These are phyloP conservation scores for Pichia membranifaciens DNA, from an alignment of 805 yeast species.

Conservation along the genomic window DNA sequence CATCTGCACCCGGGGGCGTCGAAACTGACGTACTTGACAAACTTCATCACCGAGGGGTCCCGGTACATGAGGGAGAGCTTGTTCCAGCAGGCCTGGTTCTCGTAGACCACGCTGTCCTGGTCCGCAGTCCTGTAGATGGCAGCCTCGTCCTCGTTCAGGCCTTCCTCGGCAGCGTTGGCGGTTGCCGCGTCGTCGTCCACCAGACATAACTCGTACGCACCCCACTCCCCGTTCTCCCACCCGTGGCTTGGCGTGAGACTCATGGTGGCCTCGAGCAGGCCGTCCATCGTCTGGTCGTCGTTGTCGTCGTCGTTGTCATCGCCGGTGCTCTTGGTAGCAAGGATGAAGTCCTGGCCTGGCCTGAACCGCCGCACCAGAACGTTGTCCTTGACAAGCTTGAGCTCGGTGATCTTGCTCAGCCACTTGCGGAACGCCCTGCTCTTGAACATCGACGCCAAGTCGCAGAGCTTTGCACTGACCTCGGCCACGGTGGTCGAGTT, in stretches of 20 bases:
- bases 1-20: conserved; percentile 88
- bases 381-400: conserved; percentile 60
- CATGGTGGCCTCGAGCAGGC: conserved; percentile 71
- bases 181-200: conserved; percentile 42
- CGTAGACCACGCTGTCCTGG: conserved; percentile 71
- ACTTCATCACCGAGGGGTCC: conserved; percentile 82
- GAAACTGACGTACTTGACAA: conserved; percentile 85
- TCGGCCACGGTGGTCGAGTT: conserved; percentile 14
- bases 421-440: conserved; percentile 64
- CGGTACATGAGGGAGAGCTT: conserved; percentile 68
- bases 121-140: conserved; percentile 69
- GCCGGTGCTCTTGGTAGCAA: conserved; percentile 56
- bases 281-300: conserved; percentile 34
- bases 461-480: conserved; percentile 37
- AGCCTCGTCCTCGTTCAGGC: conserved; percentile 59
- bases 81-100: conserved; percentile 82
- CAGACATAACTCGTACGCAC: conserved; percentile 95
- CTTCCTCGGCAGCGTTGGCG: conserved; percentile 17
- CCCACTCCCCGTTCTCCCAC: conserved; percentile 86
- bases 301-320: conserved; percentile 30
- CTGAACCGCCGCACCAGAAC: conserved; percentile 79
- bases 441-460: conserved; percentile 52
- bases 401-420: conserved; percentile 55
- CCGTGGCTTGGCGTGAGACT: conserved; percentile 74
- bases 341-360: conserved; percentile 89